Conservation (phyloP, 441 rosid species). For the Kokia cookei region DNA sequence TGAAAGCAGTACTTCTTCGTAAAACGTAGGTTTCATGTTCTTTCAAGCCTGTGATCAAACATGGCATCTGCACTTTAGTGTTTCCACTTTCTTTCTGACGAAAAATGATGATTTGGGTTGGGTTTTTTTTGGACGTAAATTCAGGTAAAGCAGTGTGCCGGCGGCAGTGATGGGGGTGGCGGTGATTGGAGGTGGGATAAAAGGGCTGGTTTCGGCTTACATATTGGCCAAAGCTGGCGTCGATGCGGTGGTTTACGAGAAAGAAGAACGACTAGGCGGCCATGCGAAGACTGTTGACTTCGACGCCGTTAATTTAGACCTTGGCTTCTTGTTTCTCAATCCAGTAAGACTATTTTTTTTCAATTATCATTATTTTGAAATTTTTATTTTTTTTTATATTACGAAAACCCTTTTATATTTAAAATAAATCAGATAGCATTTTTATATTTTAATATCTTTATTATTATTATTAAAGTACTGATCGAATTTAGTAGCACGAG, state of each 20-base stretch:
- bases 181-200: slow-evolving; percentile 75
- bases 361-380: not conserved
- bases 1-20: not conserved
- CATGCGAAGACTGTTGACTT: slow-evolving; percentile 61
- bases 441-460: no score
- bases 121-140: not conserved
- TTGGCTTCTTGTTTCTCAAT: slow-evolving; percentile 86
- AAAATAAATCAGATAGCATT: no score
- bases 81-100: not conserved
- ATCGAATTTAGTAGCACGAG: no score
- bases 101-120: not conserved
- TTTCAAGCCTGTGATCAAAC: not conserved
- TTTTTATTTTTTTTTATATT: not conserved
- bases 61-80: not conserved
- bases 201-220: slow-evolving; percentile 68
- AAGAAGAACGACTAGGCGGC: slow-evolving; percentile 66
- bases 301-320: slow-evolving; percentile 63
- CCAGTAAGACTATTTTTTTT: slow-evolving; percentile 36
- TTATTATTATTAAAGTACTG: no score
- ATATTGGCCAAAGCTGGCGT: slow-evolving; percentile 48
- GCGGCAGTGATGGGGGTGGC: slow-evolving; percentile 45
- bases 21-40: not conserved
- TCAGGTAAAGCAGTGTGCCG: not conserved
- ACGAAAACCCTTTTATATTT: no score
- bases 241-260: slow-evolving; percentile 63